phyloP scores from a whole-genome alignment of 257 asterid species.

The Lycium barbarum region DNA sequence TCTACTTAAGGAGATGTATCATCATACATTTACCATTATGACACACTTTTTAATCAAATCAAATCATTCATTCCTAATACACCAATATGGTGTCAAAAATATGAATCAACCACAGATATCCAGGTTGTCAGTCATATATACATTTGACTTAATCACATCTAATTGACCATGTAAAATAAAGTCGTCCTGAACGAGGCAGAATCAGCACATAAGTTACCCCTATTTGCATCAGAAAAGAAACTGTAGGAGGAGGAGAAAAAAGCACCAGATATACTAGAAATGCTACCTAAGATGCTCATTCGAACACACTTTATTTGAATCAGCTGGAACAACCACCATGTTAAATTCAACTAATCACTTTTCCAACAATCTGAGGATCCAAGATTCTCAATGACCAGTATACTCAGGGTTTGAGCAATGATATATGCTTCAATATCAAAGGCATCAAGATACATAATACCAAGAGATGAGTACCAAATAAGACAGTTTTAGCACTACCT shows the following conservation, averaged over 20 bases:
- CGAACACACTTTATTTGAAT: background rate
- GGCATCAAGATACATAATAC: background rate
- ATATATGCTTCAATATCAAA: background rate
- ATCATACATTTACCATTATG: background rate
- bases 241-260: background rate
- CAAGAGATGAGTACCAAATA: background rate
- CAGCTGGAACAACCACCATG: background rate
- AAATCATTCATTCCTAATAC: background rate
- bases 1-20: background rate
- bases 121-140: background rate
- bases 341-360: background rate
- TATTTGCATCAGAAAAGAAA: background rate
- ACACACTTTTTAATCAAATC: background rate
- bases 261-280: background rate
- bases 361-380: background rate
- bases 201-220: background rate
- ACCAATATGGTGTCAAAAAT: conserved; percentile 1
- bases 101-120: background rate
- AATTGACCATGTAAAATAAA: background rate
- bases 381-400: background rate
- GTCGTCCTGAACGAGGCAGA: background rate
- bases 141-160: background rate
- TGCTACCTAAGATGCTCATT: background rate
- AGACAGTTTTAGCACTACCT: background rate
- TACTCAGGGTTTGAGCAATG: background rate